Percentiles rank a stretch among this genome's conserved stretches.
Evolutionary conservation across 1,284 basidiomycete species (phyloP).

Genomic region (Sporisorium reilianum): DNA sequence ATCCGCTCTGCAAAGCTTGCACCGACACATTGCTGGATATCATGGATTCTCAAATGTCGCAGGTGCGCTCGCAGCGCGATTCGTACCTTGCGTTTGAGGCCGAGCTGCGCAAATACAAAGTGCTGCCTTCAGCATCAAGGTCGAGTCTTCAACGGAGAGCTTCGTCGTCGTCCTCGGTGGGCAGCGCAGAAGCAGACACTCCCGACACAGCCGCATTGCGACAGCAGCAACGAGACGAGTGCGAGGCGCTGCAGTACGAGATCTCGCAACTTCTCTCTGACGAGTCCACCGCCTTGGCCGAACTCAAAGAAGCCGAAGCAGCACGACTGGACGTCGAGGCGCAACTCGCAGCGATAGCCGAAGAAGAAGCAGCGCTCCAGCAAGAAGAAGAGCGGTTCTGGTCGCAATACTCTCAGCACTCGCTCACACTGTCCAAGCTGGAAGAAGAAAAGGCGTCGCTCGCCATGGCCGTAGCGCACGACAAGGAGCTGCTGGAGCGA

Average conservation of each 20-base stretch:
- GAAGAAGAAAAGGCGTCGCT: conserved; percentile 78
- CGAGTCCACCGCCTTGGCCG: conserved; percentile 25
- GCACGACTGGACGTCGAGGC: conserved; percentile 74
- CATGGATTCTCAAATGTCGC: conserved; percentile 85
- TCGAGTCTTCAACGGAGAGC: conserved; percentile 10
- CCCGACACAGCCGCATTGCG: conserved; percentile 13
- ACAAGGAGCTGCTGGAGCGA: conserved; percentile 77
- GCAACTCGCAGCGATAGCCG: conserved; percentile 79
- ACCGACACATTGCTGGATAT: conserved; percentile 83
- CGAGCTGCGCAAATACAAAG: conserved; percentile 50
- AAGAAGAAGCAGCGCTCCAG: conserved; percentile 80
- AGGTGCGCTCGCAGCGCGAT: conserved; percentile 89
- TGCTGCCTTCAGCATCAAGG: conserved; percentile 20
- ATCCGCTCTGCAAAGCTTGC: conserved; percentile 95
- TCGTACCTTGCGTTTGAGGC: conserved; percentile 73
- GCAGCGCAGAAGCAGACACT: conserved; percentile 9
- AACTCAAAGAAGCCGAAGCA: conserved; percentile 57
- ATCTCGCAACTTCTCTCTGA: conserved; percentile 45
- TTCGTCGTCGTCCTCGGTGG: conserved; percentile 11
- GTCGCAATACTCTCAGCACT: conserved; percentile 80
- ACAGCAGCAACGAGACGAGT: conserved; percentile 14
- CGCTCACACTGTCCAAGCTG: conserved; percentile 77
- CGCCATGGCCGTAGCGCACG: conserved; percentile 74
- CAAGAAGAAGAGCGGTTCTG: conserved; percentile 89
- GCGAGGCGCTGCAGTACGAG: conserved; percentile 21